These are phyloP conservation scores for Umbilicus rupestris DNA, from an alignment of 164 flowering plant species.

Conservation along the genomic window DNA sequence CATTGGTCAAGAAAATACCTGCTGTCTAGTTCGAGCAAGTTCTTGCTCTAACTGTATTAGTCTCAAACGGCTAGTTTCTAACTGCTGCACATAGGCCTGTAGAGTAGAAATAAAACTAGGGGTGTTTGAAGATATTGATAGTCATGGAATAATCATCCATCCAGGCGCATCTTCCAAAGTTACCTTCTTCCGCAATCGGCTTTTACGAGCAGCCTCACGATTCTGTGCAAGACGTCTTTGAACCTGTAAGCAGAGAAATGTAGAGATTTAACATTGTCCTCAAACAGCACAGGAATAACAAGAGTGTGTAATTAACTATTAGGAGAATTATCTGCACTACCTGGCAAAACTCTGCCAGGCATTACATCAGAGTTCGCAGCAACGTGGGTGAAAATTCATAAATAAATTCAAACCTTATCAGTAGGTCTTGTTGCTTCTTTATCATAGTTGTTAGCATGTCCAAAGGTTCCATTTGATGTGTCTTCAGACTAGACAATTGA, in stretches of 20 bases:
- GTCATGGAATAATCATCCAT: neutral
- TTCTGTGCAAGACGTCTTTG: constrained; percentile 94
- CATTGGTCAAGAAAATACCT: too few species aligned
- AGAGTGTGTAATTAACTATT: too few species aligned
- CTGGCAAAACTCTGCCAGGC: neutral
- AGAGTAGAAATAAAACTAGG: neutral
- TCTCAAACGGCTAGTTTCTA: constrained; percentile 78
- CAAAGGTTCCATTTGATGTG: constrained; percentile 48
- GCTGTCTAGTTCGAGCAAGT: constrained; percentile 69
- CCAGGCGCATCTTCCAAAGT: too few species aligned
- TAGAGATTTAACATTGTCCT: neutral
- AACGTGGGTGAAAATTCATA: neutral
- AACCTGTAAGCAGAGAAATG: constrained; percentile 31
- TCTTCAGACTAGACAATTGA: constrained; percentile 58
- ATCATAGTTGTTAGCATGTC: constrained; percentile 40
- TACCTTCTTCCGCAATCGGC: constrained; percentile 93
- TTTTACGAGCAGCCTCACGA: constrained; percentile 98
- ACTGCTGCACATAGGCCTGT: constrained; percentile 92
- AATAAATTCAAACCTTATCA: constrained; percentile 46
- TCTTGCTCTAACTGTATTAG: constrained; percentile 84
- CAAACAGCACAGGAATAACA: too few species aligned
- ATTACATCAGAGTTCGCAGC: neutral
- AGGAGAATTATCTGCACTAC: neutral
- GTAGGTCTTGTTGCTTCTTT: constrained; percentile 53
- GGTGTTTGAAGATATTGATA: neutral